Percentiles rank a stretch among this genome's conserved stretches.
These are phyloP conservation scores for Lachnellula arida DNA, from an alignment of 2,329 filamentous ascomycete genomes.

Conservation along the genomic window DNA sequence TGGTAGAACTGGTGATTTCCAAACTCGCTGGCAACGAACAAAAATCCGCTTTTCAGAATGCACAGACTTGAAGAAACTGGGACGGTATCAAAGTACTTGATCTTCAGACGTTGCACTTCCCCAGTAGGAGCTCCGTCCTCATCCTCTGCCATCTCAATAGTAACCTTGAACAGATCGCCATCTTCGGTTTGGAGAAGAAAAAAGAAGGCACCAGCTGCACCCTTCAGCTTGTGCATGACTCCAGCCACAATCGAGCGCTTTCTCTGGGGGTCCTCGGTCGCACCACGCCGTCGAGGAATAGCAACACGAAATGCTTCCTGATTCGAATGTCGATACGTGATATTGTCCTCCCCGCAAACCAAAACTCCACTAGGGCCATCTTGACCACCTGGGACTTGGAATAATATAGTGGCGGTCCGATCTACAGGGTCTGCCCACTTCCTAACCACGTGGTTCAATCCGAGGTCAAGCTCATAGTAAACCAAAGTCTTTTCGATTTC, in stretches of 20 bases:
- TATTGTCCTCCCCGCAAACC: slow-evolving; percentile 88
- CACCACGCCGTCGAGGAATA: slow-evolving; percentile 79
- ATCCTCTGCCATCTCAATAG: slow-evolving; percentile 84
- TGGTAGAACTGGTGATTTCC: slow-evolving; percentile 96
- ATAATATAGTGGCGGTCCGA: slow-evolving; percentile 80
- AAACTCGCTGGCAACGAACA: slow-evolving; percentile 88
- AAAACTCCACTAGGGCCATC: slow-evolving; percentile 93
- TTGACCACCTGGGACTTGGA: slow-evolving; percentile 90
- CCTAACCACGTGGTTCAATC: slow-evolving; percentile 92
- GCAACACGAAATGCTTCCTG: slow-evolving; percentile 84
- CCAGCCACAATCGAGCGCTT: slow-evolving; percentile 84
- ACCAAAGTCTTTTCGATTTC: slow-evolving; percentile 87
- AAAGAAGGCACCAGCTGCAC: slow-evolving; percentile 82
- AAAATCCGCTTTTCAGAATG: slow-evolving; percentile 91
- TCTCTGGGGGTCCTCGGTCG: slow-evolving; percentile 86
- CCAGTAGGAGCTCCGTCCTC: slow-evolving; percentile 71
- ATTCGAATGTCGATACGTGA: slow-evolving; percentile 96
- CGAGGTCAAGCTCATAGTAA: slow-evolving; percentile 96
- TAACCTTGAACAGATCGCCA: slow-evolving; percentile 97
- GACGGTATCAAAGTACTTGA: slow-evolving; percentile 98
- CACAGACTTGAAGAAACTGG: slow-evolving; percentile 82
- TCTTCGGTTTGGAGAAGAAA: slow-evolving; percentile 95
- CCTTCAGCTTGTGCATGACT: slow-evolving; percentile 95
- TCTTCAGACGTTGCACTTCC: slow-evolving; percentile 77
- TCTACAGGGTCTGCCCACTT: slow-evolving; percentile 96